These are phyloP conservation scores for Lolium multiflorum DNA, from an alignment of 176 grass and related monocot species.

Conservation along the genomic window DNA sequence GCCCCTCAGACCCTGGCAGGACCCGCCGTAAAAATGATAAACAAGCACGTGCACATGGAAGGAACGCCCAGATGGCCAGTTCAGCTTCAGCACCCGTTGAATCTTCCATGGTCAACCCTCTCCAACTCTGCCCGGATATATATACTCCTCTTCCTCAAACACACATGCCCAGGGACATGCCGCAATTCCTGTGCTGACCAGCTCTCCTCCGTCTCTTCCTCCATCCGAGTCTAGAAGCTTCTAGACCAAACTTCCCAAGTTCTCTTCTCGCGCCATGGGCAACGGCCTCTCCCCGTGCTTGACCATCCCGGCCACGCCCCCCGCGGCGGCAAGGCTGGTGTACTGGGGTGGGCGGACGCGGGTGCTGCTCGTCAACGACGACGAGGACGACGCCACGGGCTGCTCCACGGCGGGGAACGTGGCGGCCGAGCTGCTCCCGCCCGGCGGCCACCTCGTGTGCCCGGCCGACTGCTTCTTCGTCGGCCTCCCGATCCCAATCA, in stretches of 20 bases:
- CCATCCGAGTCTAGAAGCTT: conserved; percentile 42
- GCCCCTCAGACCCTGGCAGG: conserved; percentile 45
- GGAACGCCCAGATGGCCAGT: too few species aligned
- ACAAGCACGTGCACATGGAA: conserved; percentile 29
- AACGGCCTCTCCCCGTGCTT: conserved; percentile 65
- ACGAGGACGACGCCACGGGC: neutral
- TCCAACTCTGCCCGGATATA: conserved; percentile 10
- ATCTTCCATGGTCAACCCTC: conserved; percentile 56
- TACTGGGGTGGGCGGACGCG: conserved; percentile 75
- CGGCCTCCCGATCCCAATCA: conserved; percentile 67
- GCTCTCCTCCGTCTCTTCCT: neutral
- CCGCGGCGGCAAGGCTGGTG: conserved; percentile 38
- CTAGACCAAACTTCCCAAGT: neutral
- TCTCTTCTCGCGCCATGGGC: conserved; percentile 52
- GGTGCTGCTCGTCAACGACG: conserved; percentile 2
- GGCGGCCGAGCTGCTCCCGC: conserved; percentile 54
- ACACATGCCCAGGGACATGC: neutral
- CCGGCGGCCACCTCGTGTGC: conserved; percentile 57
- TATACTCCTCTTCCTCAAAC: neutral
- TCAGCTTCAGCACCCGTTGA: conserved; percentile 12
- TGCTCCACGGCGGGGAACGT: conserved; percentile 49
- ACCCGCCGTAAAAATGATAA: neutral
- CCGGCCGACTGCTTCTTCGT: conserved; percentile 79
- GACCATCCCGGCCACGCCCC: conserved; percentile 8
- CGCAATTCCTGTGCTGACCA: neutral